Conservation (phyloP, 140 eudicot species). For the Erigeron philadelphicus region DNA sequence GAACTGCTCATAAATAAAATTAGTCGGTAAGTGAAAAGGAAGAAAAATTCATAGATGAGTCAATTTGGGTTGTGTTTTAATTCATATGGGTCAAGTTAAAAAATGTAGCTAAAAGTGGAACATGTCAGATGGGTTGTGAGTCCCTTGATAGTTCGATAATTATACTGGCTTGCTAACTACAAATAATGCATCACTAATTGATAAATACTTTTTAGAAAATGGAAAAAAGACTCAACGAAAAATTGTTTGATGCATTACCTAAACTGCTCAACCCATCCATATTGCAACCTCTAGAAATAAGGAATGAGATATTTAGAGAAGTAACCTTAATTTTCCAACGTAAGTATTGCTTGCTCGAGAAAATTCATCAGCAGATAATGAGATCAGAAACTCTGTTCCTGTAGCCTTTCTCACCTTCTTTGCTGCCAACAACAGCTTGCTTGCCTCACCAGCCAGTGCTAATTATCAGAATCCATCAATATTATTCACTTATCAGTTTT, state of each 20-base stretch:
- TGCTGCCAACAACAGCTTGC: conserved; percentile 52
- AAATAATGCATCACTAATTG: neutral
- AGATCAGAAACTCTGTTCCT: conserved; percentile 44
- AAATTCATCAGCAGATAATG: conserved; percentile 45
- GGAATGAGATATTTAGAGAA: neutral
- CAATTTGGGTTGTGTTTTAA: neutral
- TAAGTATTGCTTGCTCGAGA: conserved; percentile 39
- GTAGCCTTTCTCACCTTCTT: conserved; percentile 56
- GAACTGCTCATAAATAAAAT: conserved; percentile 40
- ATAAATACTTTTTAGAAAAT: neutral
- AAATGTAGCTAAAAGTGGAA: neutral
- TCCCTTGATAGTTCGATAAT: neutral
- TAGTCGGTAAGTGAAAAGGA: conserved; percentile 1
- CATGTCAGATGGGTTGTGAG: neutral
- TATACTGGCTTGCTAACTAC: neutral
- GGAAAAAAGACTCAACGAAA: neutral
- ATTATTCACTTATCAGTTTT: neutral
- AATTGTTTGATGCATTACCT: neutral
- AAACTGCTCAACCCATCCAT: neutral
- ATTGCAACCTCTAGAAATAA: conserved; percentile 4
- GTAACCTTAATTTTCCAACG: conserved; percentile 53
- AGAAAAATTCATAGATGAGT: neutral
- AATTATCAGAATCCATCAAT: conserved; percentile 10
- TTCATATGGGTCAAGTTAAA: neutral
- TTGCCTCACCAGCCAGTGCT: conserved; percentile 54